Evolutionary conservation across 108 stramenopile species (phyloP), one percentile per base, ranked within the genome.

Genomic region (Parietichytrium sp.): DNA sequence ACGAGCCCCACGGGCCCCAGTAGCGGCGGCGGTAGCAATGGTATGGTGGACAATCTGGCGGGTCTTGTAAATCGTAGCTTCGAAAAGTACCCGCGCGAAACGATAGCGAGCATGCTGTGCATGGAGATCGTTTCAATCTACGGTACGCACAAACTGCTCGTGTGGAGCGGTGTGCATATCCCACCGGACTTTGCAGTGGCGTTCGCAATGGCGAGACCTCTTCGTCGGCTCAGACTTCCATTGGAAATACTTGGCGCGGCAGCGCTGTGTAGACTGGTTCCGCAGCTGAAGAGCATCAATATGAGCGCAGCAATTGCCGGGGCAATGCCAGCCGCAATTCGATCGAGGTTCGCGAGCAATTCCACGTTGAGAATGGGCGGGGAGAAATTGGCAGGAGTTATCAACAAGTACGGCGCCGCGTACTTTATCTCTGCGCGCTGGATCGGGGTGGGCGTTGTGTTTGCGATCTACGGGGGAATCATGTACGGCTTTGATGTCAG

Each of bases 361-460:
- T 50, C 61, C 61, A 72, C 61, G 1, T 20, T 72, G 13, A 36
- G 25, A 45, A n/a, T 42, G 33, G 13, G 38, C 20, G 20, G 61
- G 6, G 61, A 72, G 6, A n/a, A 33, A 10, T n/a, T 72, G 0
- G 20, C 38, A 6, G 45, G 45, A 25, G 61, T 25, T 23, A 72
- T 72, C 20, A 42, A 72, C 33, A 25, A 25, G n/a, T 72, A 72
- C 45, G 61, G 61, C 33, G 61, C 61, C 10, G 61, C 61, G 29
- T 72, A 72, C 61, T 72, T 72, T 45, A 72, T 72, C 25, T 16
- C 29, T 15, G 61, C 61, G 13, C 61, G 61, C 23, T 72, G 45
- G 10, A 23, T 72, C n/a, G 61, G 61, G 10, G 61, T 72, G 6
- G 61, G 38, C 8, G 61, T 72, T 23, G 61, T 72, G 16, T 25